phyloP scores from a whole-genome alignment of 345 rosid genomes.

The Aegle marmelos region DNA sequence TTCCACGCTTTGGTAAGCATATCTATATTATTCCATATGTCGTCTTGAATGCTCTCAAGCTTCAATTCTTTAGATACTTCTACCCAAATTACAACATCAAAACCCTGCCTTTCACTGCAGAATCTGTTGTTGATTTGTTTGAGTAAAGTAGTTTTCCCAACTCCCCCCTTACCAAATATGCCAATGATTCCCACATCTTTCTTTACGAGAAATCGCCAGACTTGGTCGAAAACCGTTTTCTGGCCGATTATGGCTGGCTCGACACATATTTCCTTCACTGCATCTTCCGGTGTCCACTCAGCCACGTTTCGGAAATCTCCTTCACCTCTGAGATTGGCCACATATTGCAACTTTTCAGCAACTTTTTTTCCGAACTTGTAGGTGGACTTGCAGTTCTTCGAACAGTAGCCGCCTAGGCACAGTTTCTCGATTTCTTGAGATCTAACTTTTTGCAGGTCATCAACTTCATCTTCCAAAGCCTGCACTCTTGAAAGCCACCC shows the following conservation, averaged over 20 bases:
- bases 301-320: background rate
- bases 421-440: background rate
- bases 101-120: background rate
- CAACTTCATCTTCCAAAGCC: background rate
- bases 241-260: background rate
- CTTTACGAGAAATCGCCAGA: background rate
- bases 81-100: background rate
- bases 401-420: background rate
- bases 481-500: background rate
- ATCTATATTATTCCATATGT: background rate
- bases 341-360: background rate
- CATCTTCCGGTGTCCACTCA: background rate
- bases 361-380: slow-evolving; percentile 1
- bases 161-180: background rate
- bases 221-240: background rate
- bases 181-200: background rate
- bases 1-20: background rate
- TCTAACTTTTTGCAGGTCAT: background rate
- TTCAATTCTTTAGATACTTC: background rate
- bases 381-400: background rate
- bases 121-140: background rate
- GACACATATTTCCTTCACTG: background rate
- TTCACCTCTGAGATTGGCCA: background rate
- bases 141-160: background rate
- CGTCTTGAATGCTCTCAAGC: background rate